Evolutionary conservation across 2,329 filamentous ascomycete species (phyloP), one percentile per base, ranked within the genome.

Genomic region (Fusarium buharicum): DNA sequence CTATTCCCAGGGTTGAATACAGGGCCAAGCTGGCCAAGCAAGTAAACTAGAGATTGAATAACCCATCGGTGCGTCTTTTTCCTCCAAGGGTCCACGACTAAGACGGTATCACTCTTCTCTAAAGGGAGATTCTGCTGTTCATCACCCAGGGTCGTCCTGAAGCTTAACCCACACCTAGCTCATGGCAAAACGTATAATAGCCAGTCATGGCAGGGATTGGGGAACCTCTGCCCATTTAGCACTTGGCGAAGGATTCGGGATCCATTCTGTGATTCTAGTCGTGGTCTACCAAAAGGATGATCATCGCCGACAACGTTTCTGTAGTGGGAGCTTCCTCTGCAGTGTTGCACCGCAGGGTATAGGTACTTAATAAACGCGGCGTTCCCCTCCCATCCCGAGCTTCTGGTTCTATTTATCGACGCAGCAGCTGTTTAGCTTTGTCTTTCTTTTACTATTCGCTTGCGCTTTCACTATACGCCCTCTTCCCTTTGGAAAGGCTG

Each of bases 341-440:
- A 33, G 30, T 17, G 28, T 33, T 22, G 38, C 13, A 39, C 27
- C 17, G 30, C 40, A 46, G 36, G 24, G 55, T 57, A 57, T 53
- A 31, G 24, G 55, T 57, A 57, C 55, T 59, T 59, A 58, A 59
- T 24, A 22, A 18, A n/a, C 22, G 6, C n/a, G n/a, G n/a, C n/a
- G 38, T 4, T 38, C n/a, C 30, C 53, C 30, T 41, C 34, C 18
- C 33, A n/a, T 37, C n/a, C 11, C 7, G 17, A 41, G 30, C 39
- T 39, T 13, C 8, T 51, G 31, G 27, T 6, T 50, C 22, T 11
- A 14, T 10, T 30, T 16, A 34, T 45, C 14, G 14, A 22, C 24
- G 17, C 16, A 45, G 39, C 47, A 18, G 17, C 38, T 18, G 28
- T 22, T 27, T n/a, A 46, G 34, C 45, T 51, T 51, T 34, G 17